Evolutionary conservation across 2,329 filamentous ascomycete genomes (phyloP).

Genomic region (Colletotrichum tofieldiae): DNA sequence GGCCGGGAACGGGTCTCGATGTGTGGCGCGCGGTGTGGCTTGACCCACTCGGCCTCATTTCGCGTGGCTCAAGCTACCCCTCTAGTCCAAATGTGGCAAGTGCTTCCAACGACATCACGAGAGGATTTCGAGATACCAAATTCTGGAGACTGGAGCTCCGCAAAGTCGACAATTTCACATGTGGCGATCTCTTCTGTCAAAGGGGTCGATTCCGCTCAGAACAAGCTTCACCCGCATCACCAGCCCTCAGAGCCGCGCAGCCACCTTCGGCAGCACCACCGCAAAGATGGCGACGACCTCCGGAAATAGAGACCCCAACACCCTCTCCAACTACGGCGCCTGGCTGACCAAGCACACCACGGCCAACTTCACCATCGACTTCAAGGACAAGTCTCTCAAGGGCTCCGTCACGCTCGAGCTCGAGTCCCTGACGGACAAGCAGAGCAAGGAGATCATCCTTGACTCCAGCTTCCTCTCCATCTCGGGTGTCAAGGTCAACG

Average conservation of each 20-base stretch:
- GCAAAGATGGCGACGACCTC: slow-evolving; percentile 46
- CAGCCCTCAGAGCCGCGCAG: slow-evolving; percentile 19
- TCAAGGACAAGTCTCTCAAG: slow-evolving; percentile 81
- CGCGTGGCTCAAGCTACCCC: slow-evolving; percentile 39
- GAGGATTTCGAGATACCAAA: slow-evolving; percentile 35
- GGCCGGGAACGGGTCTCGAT: neutral
- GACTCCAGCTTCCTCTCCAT: slow-evolving; percentile 91
- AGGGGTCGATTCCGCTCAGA: slow-evolving; percentile 40
- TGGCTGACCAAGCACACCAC: slow-evolving; percentile 89
- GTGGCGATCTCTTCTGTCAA: slow-evolving; percentile 41
- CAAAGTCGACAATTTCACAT: slow-evolving; percentile 31
- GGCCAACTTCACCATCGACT: slow-evolving; percentile 87
- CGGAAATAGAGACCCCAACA: slow-evolving; percentile 84
- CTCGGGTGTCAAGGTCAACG: slow-evolving; percentile 78
- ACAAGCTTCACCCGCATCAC: slow-evolving; percentile 26
- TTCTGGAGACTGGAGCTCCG: slow-evolving; percentile 36
- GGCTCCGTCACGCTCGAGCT: slow-evolving; percentile 85
- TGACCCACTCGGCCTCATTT: neutral
- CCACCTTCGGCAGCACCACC: slow-evolving; percentile 28
- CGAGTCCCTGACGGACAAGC: slow-evolving; percentile 81
- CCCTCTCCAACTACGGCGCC: slow-evolving; percentile 90
- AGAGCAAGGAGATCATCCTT: slow-evolving; percentile 84
- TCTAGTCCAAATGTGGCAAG: slow-evolving; percentile 41
- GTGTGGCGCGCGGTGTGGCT: slow-evolving; percentile 26
- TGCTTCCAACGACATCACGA: slow-evolving; percentile 41